Percentiles rank a stretch among this genome's conserved stretches.
These are phyloP conservation scores for Lactifluus hygrophoroides DNA, from an alignment of 768 basidiomycete genomes.

Conservation along the genomic window DNA sequence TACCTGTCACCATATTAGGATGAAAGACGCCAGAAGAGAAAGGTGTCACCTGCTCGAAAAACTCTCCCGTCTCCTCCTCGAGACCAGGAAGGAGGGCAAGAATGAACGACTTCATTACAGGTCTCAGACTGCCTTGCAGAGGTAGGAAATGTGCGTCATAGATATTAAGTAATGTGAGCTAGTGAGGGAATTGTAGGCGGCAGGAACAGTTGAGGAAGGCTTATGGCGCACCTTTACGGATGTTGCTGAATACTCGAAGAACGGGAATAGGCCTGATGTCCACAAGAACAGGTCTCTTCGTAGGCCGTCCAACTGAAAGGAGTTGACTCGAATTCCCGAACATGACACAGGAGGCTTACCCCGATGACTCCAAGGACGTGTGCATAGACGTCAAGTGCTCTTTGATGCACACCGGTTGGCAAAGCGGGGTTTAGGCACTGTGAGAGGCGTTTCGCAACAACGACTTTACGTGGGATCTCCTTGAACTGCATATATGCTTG, in stretches of 20 bases:
- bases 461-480: constrained; percentile 90
- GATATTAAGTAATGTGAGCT: constrained; percentile 86
- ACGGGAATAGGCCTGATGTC: constrained; percentile 95
- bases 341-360: constrained; percentile 39
- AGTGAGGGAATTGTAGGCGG: not conserved
- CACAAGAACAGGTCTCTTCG: constrained; percentile 81
- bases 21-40: not conserved
- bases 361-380: constrained; percentile 89
- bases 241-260: constrained; percentile 99
- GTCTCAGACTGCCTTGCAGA: constrained; percentile 69
- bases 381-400: constrained; percentile 89
- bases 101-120: constrained; percentile 90
- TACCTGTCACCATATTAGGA: constrained; percentile 41
- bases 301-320: constrained; percentile 69
- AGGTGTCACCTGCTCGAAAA: constrained; percentile 71
- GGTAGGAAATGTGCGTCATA: constrained; percentile 92
- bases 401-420: constrained; percentile 93
- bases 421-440: constrained; percentile 98
- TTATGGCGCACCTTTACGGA: constrained; percentile 70
- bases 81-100: constrained; percentile 89
- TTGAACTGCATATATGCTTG: constrained; percentile 92
- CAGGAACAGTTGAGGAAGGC: not conserved
- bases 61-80: constrained; percentile 97
- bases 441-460: constrained; percentile 88
- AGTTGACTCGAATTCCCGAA: not conserved